Evolutionary conservation across 1,139 yeast species (phyloP), one percentile per base, ranked within the genome.

Genomic region (Zygosaccharomyces sapae): DNA sequence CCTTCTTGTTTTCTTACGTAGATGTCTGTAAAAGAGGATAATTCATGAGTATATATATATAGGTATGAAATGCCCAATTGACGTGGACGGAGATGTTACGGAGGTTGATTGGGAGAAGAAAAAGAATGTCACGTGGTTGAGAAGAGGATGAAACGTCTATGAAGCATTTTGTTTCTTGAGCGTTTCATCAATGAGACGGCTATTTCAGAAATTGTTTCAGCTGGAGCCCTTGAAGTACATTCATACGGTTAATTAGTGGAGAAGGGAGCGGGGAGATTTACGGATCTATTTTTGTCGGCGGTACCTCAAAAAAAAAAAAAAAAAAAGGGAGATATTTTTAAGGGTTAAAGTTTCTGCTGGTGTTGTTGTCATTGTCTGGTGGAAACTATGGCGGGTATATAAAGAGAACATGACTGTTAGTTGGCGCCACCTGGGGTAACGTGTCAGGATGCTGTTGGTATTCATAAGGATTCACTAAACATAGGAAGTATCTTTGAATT

Each of bases 251-350:
- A 8, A 22, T 5, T n/a, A 35, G 38, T n/a, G 29, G n/a, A n/a
- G n/a, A n/a, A n/a, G n/a, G 29, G 25, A 25, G n/a, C 29, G 24
- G 29, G 13, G 20, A 20, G 38, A 35, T 35, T 20, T 35, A 25
- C 38, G 38, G 30, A 12, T 27, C 10, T 27, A 27, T 25, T 18
- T 25, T 18, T 27, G 38, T 25, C 13, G 38, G 38, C 38, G 38
- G 38, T 35, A 35, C 38, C 38, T 35, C 38, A 35, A 12, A 35
- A n/a, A 22, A 22, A n/a, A n/a, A n/a, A n/a, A n/a, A n/a, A 20
- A n/a, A 40, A 33, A 40, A 22, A 20, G 31, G 29, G 30, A 27
- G 20, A 13, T 12, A 8, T 6, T 18, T 12, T 25, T 8, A 24
- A n/a, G 24, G 41, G 20, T 12, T 27, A 8, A 27, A 27, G 12